Evolutionary conservation across 1,284 basidiomycete genomes (phyloP).

Genomic region (Mrakiaceae sp.): DNA sequence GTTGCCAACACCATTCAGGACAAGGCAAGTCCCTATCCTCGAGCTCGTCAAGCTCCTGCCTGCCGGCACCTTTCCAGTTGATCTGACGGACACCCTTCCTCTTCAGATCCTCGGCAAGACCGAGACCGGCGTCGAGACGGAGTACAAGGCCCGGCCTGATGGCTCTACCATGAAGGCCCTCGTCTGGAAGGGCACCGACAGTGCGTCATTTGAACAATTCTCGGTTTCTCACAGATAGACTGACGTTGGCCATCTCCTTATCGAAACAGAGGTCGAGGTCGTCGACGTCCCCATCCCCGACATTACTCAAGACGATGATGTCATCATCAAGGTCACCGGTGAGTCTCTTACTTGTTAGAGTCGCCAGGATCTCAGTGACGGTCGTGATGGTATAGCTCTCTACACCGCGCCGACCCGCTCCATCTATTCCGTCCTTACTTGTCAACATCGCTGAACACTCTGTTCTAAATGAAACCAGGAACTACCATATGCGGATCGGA

Average conservation of each 20-base stretch:
- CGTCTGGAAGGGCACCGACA: constrained; percentile 52
- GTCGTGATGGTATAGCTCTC: not conserved
- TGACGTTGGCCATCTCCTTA: not conserved
- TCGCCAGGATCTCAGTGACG: not conserved
- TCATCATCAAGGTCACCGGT: constrained; percentile 51
- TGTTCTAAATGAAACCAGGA: not conserved
- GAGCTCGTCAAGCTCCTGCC: not conserved
- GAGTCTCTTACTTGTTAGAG: not conserved
- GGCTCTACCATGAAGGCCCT: constrained; percentile 55
- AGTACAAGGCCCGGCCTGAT: constrained; percentile 33
- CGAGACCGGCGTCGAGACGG: constrained; percentile 36
- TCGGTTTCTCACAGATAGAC: constrained; percentile 3
- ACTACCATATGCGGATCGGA: constrained; percentile 15
- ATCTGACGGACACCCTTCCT: not conserved
- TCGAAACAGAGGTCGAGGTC: constrained; percentile 29
- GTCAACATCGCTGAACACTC: not conserved
- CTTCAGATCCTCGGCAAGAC: not conserved
- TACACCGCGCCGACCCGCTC: not conserved
- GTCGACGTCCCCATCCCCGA: constrained; percentile 53
- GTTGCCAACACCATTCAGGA: constrained; percentile 35
- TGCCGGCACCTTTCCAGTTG: constrained; percentile 7
- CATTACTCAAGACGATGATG: constrained; percentile 48
- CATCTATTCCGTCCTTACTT: not conserved
- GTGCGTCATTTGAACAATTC: constrained; percentile 27
- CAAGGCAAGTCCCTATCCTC: not conserved